Percentiles rank a stretch among this genome's conserved stretches.
These are phyloP conservation scores for Clonostachys byssicola DNA, from an alignment of 2,329 filamentous ascomycete species.

Conservation along the genomic window DNA sequence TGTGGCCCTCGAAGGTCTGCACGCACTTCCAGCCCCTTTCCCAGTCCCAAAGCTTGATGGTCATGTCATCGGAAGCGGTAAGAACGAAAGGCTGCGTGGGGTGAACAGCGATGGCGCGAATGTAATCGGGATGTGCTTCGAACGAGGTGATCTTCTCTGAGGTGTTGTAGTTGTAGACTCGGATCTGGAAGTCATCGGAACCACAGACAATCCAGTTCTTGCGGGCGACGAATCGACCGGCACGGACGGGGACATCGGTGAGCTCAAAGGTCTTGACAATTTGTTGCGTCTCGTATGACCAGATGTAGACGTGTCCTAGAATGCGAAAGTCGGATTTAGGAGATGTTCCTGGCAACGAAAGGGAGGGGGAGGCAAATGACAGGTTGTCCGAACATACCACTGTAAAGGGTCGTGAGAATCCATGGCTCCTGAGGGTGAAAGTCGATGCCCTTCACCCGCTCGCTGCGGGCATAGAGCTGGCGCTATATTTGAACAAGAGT, in stretches of 20 bases:
- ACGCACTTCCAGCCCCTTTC: constrained; percentile 98
- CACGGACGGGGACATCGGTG: constrained; percentile 95
- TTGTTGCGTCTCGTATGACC: constrained; percentile 95
- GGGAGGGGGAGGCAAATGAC: neutral
- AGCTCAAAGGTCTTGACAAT: constrained; percentile 99
- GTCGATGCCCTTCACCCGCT: constrained; percentile 96
- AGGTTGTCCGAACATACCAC: constrained; percentile 54
- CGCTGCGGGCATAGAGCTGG: constrained; percentile 67
- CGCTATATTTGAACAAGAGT: constrained; percentile 19
- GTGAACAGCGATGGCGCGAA: constrained; percentile 93
- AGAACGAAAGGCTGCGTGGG: constrained; percentile 93
- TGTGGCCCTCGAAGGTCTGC: constrained; percentile 93
- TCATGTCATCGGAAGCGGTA: constrained; percentile 97
- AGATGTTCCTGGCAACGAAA: neutral
- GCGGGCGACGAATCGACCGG: constrained; percentile 90
- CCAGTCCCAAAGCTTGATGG: constrained; percentile 98
- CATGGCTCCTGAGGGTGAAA: constrained; percentile 97
- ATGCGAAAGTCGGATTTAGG: neutral
- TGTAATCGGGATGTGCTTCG: constrained; percentile 97
- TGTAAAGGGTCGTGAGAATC: constrained; percentile 94
- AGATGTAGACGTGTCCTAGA: constrained; percentile 94
- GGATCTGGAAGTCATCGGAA: constrained; percentile 82
- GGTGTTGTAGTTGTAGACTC: constrained; percentile 99
- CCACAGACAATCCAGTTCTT: constrained; percentile 99
- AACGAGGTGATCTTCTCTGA: constrained; percentile 97